Percentiles rank a stretch among this genome's conserved stretches.
phyloP scores from a whole-genome alignment of 306 rosid species.

The Cicer judaicum region DNA sequence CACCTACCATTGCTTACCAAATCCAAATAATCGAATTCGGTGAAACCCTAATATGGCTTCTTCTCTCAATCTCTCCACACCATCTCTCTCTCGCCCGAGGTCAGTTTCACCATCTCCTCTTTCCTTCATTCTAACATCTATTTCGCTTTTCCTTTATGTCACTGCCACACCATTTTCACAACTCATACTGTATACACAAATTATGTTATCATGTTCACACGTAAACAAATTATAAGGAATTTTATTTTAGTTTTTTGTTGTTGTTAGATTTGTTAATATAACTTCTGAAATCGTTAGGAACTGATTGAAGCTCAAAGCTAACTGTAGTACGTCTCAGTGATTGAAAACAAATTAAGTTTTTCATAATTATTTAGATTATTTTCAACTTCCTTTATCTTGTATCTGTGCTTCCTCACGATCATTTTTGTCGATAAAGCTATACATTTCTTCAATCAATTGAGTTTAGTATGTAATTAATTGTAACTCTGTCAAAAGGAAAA shows the following conservation, averaged over 20 bases:
- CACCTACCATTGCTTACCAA: no score
- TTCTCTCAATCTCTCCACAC: conserved; percentile 38
- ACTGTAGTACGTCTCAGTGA: not conserved
- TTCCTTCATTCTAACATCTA: not conserved
- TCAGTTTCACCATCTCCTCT: conserved; percentile 8
- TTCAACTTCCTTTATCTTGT: not conserved
- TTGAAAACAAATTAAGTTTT: not conserved
- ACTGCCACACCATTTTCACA: conserved; percentile 3
- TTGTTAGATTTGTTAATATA: no score
- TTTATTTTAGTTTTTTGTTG: not conserved
- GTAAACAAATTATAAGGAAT: no score
- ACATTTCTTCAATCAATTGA: not conserved
- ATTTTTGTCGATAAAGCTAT: not conserved
- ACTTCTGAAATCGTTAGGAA: not conserved
- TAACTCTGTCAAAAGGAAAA: not conserved
- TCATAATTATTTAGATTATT: not conserved
- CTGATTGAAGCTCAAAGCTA: not conserved
- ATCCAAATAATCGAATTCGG: no score
- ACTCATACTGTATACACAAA: not conserved
- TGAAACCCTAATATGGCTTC: conserved; percentile 34
- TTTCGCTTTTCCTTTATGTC: not conserved
- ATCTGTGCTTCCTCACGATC: not conserved
- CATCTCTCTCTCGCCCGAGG: conserved; percentile 26
- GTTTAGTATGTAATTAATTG: not conserved
- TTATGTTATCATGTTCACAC: not conserved